Percentiles rank a stretch among this genome's conserved stretches.
phyloP scores from a whole-genome alignment of 1,284 basidiomycete genomes.

The Fomes fomentarius region DNA sequence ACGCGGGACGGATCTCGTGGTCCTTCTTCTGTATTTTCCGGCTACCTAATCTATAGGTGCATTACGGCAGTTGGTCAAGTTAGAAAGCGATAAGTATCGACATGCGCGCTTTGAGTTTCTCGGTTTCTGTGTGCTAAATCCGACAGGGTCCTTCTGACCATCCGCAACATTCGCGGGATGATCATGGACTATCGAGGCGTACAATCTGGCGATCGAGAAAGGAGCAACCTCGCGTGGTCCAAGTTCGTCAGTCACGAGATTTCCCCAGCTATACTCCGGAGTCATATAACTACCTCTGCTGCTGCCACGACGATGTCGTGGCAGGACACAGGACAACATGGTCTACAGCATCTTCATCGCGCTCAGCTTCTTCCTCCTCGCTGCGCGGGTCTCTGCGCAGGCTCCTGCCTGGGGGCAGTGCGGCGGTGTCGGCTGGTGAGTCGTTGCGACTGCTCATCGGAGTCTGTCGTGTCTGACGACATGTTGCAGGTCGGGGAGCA shows the following conservation, averaged over 20 bases:
- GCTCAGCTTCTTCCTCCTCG: slow-evolving; percentile 14
- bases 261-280: slow-evolving; percentile 22
- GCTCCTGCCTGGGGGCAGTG: slow-evolving; percentile 50
- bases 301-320: background rate
- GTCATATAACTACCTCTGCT: slow-evolving; percentile 9
- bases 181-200: slow-evolving; percentile 6
- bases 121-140: background rate
- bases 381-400: slow-evolving; percentile 36
- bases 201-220: slow-evolving; percentile 2
- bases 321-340: slow-evolving; percentile 11
- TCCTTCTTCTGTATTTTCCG: background rate
- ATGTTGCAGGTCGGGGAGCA: slow-evolving; percentile 45
- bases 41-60: background rate
- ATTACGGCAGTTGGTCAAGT: too few relatives aligned
- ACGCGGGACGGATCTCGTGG: background rate
- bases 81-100: too few relatives aligned
- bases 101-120: too few relatives aligned
- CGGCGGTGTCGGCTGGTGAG: slow-evolving; percentile 51
- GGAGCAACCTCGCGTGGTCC: slow-evolving; percentile 22
- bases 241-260: slow-evolving; percentile 15
- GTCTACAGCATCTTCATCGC: slow-evolving; percentile 16
- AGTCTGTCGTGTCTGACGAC: slow-evolving; percentile 6
- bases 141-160: background rate
- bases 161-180: slow-evolving; percentile 1
- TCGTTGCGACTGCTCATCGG: slow-evolving; percentile 5